phyloP scores from a whole-genome alignment of 495 filamentous ascomycete genomes.

The Daldinia loculata region DNA sequence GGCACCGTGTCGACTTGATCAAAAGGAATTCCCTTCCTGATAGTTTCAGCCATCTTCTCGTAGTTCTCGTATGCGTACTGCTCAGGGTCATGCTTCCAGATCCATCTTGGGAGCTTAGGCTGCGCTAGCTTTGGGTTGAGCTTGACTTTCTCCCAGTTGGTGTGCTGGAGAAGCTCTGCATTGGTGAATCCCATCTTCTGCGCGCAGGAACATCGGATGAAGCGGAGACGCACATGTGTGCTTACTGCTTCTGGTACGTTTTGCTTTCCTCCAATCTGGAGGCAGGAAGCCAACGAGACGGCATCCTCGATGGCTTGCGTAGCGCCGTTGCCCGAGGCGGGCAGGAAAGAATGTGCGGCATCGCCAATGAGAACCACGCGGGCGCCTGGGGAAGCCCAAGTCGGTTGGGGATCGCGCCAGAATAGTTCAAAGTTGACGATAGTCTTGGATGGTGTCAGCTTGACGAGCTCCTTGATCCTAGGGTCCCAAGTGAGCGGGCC shows the following conservation, averaged over 20 bases:
- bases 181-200: constrained; percentile 67
- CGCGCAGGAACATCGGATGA: constrained; percentile 63
- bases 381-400: constrained; percentile 68
- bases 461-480: constrained; percentile 63
- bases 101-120: constrained; percentile 62
- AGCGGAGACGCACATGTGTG: constrained; percentile 61
- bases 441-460: constrained; percentile 61
- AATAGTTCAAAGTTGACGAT: constrained; percentile 76
- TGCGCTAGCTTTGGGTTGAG: constrained; percentile 60
- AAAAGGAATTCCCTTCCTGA: constrained; percentile 51
- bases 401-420: constrained; percentile 69
- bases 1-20: constrained; percentile 51
- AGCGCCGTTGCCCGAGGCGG: constrained; percentile 71
- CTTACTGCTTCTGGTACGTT: constrained; percentile 55
- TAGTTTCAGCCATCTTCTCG: constrained; percentile 52
- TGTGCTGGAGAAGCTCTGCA: constrained; percentile 64
- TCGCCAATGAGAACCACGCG: constrained; percentile 71
- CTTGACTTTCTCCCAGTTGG: constrained; percentile 65
- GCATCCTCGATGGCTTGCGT: constrained; percentile 78
- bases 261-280: constrained; percentile 61
- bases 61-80: constrained; percentile 64
- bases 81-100: constrained; percentile 66
- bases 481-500: constrained; percentile 59
- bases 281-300: constrained; percentile 67
- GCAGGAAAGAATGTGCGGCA: constrained; percentile 74